Evolutionary conservation across 2,329 filamentous ascomycete genomes (phyloP), one percentile per base, ranked within the genome.

Genomic region (Hymenoscyphus albidus): DNA sequence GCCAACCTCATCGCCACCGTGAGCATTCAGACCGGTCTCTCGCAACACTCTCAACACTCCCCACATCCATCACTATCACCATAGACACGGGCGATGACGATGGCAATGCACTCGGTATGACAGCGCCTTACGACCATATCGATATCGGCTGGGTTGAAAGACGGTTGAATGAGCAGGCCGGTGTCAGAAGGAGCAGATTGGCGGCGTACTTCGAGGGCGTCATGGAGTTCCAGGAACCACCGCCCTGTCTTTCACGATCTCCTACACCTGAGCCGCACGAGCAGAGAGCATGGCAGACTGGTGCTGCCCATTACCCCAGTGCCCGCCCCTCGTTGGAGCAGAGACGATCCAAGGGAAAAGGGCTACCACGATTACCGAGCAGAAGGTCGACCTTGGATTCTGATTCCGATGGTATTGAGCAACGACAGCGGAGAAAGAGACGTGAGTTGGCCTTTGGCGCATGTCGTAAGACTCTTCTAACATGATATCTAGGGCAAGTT

Each of bases 151-250:
- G 64, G 61, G 38, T 67, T 38, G 64, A 65, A 32, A 63, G 59
- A 56, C 59, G 65, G 39, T 31, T 67, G 16, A 60, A 65, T 4
- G 65, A 67, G n/a, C 44, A 58, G 22, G 55, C 63, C 7, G 58
- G 48, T n/a, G 61, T 51, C 9, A 59, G 65, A 44, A 63, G 55
- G 31, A 67, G 63, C 59, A 65, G 58, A 59, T 56, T 67, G 18
- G 55, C 58, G 32, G 58, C 65, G 18, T 67, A 67, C 59, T 67
- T 65, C 22, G 65, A 67, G 4, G 65, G 65, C 16, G 61, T 64
- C 27, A 67, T 67, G 63, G 63, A 67, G 57, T 67, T 67, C 59
- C 40, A 35, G 27, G 59, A 62, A 31, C 27, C 61, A 48, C 63
- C 65, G 40, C 65, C 63, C 22, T 38, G 60, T 31, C 32, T 67